Conservation (phyloP, 805 yeast genomes). For the Saccharomycopsis javanensis region DNA sequence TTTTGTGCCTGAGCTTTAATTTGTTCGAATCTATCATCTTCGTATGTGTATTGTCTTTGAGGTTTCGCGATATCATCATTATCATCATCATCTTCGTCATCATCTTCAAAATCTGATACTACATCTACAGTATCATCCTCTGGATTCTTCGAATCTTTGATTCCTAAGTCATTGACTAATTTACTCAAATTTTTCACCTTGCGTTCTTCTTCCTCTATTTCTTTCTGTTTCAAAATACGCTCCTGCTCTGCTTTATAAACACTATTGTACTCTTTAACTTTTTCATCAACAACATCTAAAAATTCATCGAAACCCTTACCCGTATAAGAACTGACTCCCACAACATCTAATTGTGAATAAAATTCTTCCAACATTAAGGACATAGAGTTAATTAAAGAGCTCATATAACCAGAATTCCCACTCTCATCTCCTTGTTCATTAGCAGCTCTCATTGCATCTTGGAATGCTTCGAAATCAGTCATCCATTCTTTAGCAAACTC, state of each 20-base stretch:
- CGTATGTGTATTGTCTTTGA: conserved; percentile 16
- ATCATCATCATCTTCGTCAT: conserved; percentile 39
- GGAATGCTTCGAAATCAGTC: conserved; percentile 92
- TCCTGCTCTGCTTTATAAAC: conserved; percentile 84
- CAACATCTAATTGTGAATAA: conserved; percentile 85
- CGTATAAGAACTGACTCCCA: conserved; percentile 84
- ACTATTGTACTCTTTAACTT: conserved; percentile 78
- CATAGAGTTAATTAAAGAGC: conserved; percentile 88
- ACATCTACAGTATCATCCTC: conserved; percentile 39
- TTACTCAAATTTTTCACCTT: conserved; percentile 62
- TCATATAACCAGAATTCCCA: conserved; percentile 81
- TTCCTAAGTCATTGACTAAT: conserved; percentile 81
- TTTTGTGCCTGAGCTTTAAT: conserved; percentile 8
- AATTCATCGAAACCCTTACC: conserved; percentile 94
- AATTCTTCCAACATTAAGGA: conserved; percentile 93
- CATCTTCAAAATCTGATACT: conserved; percentile 44
- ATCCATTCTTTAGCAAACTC: conserved; percentile 93
- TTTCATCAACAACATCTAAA: conserved; percentile 70
- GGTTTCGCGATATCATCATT: conserved; percentile 14
- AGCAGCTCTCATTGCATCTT: conserved; percentile 58
- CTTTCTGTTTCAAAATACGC: conserved; percentile 62
- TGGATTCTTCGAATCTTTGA: conserved; percentile 29
- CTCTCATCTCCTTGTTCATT: conserved; percentile 57
- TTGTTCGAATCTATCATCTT: conserved; percentile 19
- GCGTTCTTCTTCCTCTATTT: conserved; percentile 59